These are phyloP conservation scores for Phaeosphaeria sp. DNA, from an alignment of 2,329 filamentous ascomycete genomes.

Conservation along the genomic window DNA sequence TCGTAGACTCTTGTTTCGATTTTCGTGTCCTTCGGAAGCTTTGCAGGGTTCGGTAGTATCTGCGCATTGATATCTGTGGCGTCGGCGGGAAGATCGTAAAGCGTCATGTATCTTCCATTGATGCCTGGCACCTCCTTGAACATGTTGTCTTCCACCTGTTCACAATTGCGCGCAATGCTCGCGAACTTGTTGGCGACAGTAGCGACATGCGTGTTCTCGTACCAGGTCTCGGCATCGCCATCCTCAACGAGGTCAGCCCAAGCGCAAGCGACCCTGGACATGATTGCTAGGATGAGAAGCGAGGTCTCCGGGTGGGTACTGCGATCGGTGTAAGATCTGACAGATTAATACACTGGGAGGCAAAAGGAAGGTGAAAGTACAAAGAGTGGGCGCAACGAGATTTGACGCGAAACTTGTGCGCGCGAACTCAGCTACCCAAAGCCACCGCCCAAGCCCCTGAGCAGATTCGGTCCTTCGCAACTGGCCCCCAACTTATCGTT, in stretches of 20 bases:
- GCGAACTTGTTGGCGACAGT: slow-evolving; percentile 11
- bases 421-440: neutral
- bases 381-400: neutral
- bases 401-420: neutral
- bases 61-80: slow-evolving; percentile 13
- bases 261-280: slow-evolving; percentile 19
- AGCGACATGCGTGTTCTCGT: slow-evolving; percentile 16
- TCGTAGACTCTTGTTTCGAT: slow-evolving; percentile 14
- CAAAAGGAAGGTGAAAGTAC: neutral
- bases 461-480: neutral
- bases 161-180: slow-evolving; percentile 11
- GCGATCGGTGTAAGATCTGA: neutral
- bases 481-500: neutral
- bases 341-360: neutral
- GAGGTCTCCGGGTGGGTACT: neutral
- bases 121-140: slow-evolving; percentile 19
- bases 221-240: slow-evolving; percentile 9
- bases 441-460: neutral
- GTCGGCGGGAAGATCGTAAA: slow-evolving; percentile 16
- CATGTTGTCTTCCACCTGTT: slow-evolving; percentile 14
- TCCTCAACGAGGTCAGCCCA: slow-evolving; percentile 18
- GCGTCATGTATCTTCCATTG: slow-evolving; percentile 14
- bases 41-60: slow-evolving; percentile 5
- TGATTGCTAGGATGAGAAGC: slow-evolving; percentile 1
- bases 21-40: slow-evolving; percentile 10